phyloP scores from a whole-genome alignment of 768 basidiomycete genomes.

The Termitomyces sp. region DNA sequence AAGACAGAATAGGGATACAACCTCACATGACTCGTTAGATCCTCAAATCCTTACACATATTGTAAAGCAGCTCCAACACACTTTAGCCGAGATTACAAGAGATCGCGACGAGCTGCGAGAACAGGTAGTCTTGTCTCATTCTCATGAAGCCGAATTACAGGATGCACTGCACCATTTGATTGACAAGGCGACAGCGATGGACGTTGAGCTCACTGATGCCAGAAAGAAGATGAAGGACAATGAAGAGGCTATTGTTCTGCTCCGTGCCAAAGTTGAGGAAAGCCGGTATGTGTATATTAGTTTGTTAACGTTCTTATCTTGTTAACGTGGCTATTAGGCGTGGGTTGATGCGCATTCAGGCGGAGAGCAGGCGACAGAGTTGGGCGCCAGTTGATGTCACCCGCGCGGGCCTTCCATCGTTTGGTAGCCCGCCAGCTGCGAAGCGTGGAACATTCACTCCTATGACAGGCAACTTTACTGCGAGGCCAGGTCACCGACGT shows the following conservation, averaged over 20 bases:
- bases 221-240: slow-evolving; percentile 57
- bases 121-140: slow-evolving; percentile 42
- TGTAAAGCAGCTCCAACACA: slow-evolving; percentile 65
- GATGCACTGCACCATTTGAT: slow-evolving; percentile 61
- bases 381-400: slow-evolving; percentile 49
- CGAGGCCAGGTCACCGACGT: slow-evolving; percentile 53
- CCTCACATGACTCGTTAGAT: slow-evolving; percentile 50
- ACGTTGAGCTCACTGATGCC: slow-evolving; percentile 49
- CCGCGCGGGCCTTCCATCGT: slow-evolving; percentile 31
- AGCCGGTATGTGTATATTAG: slow-evolving; percentile 50
- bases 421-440: slow-evolving; percentile 11
- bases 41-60: slow-evolving; percentile 73
- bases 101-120: slow-evolving; percentile 66
- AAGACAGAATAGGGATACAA: slow-evolving; percentile 6
- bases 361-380: slow-evolving; percentile 65
- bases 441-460: slow-evolving; percentile 78
- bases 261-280: slow-evolving; percentile 83
- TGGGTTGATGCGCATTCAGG: slow-evolving; percentile 82
- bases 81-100: slow-evolving; percentile 54
- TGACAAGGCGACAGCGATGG: slow-evolving; percentile 55
- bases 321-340: slow-evolving; percentile 39
- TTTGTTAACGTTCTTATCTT: neutral
- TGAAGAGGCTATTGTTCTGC: slow-evolving; percentile 68
- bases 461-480: slow-evolving; percentile 48
- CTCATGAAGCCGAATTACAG: slow-evolving; percentile 53